These are phyloP conservation scores for Solanum etuberosum DNA, from an alignment of 257 asterid species.

Conservation along the genomic window DNA sequence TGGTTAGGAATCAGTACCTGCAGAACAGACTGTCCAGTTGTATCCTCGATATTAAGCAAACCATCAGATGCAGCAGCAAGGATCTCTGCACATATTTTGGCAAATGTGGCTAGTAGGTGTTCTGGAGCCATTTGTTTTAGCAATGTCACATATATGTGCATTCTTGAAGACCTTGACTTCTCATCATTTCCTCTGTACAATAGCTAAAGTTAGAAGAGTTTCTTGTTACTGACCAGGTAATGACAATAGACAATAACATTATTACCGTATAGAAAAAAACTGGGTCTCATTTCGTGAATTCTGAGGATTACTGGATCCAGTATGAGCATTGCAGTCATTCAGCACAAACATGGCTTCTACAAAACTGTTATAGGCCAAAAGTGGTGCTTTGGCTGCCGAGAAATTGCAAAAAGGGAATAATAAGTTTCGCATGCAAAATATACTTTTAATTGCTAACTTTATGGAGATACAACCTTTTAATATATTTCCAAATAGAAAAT, in stretches of 20 bases:
- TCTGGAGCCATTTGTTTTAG: slow-evolving; percentile 95
- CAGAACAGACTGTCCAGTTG: slow-evolving; percentile 66
- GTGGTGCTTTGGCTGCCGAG: slow-evolving; percentile 88
- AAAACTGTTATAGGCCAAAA: slow-evolving; percentile 91
- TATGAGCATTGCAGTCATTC: slow-evolving; percentile 88
- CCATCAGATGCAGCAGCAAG: slow-evolving; percentile 94
- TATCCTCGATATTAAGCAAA: slow-evolving; percentile 62
- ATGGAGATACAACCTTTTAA: slow-evolving; percentile 49
- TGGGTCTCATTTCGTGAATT: slow-evolving; percentile 46
- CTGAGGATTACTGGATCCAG: slow-evolving; percentile 66
- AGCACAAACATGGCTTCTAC: slow-evolving; percentile 78
- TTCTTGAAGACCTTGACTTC: slow-evolving; percentile 66
- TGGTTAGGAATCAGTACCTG: slow-evolving; percentile 35
- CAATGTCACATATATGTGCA: slow-evolving; percentile 74
- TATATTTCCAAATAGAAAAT: slow-evolving; percentile 82
- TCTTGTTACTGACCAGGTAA: background rate
- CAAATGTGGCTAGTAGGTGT: slow-evolving; percentile 89
- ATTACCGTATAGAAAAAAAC: slow-evolving; percentile 65
- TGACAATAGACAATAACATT: background rate
- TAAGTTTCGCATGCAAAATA: background rate
- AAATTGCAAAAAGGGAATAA: background rate
- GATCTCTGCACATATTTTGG: slow-evolving; percentile 90
- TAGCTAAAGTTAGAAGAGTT: background rate
- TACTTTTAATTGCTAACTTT: background rate
- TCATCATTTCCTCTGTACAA: slow-evolving; percentile 71